Evolutionary conservation across 108 stramenopile genomes (phyloP).

Genomic region (Halocafeteria seosinensis): DNA sequence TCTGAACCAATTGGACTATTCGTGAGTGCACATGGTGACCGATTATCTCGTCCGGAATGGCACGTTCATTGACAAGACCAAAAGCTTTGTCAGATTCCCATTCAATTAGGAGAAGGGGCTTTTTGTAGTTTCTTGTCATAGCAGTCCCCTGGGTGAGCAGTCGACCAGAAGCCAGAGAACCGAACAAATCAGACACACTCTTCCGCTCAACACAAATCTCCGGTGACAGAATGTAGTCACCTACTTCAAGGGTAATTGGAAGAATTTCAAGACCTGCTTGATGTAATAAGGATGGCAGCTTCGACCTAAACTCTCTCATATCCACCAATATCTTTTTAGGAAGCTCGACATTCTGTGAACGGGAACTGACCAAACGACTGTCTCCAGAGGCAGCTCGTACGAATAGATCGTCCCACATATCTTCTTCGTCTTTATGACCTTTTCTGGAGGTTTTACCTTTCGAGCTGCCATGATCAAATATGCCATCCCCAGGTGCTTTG

Average conservation of each 20-base stretch:
- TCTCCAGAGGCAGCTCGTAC: neutral
- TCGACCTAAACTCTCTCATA: constrained; percentile 84
- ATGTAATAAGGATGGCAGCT: constrained; percentile 81
- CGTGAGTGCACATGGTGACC: constrained; percentile 60
- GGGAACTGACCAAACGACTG: neutral
- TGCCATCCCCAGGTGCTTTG: neutral
- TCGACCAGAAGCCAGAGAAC: constrained; percentile 72
- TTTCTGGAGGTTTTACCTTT: neutral
- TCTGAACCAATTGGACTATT: constrained; percentile 55
- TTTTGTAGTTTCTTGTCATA: constrained; percentile 74
- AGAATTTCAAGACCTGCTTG: constrained; percentile 66
- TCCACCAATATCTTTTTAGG: constrained; percentile 49
- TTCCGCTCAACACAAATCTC: constrained; percentile 88
- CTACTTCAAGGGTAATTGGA: constrained; percentile 71
- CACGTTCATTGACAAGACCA: constrained; percentile 52
- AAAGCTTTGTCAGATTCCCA: constrained; percentile 74
- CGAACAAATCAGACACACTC: constrained; percentile 76
- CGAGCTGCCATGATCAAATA: neutral
- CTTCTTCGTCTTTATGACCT: too few species aligned
- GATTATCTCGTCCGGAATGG: constrained; percentile 60
- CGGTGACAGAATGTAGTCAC: constrained; percentile 85
- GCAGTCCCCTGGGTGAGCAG: constrained; percentile 73
- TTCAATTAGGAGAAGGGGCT: constrained; percentile 71
- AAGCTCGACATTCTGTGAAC: neutral
- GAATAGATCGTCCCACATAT: too few species aligned